phyloP scores from a whole-genome alignment of 2,329 filamentous ascomycete species.

The Ascochyta rabiei region DNA sequence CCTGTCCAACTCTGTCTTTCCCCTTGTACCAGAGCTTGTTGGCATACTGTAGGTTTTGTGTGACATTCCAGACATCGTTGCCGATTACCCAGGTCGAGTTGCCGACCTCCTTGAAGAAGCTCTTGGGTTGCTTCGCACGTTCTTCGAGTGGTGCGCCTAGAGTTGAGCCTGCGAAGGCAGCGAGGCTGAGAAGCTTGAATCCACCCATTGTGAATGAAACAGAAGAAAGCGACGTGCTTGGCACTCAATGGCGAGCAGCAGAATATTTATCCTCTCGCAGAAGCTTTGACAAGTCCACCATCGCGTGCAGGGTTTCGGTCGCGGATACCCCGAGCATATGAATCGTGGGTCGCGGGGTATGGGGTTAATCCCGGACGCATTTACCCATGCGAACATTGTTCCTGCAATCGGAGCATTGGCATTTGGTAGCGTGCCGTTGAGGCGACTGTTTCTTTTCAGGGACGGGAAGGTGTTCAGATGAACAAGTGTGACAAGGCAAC shows the following conservation, averaged over 20 bases:
- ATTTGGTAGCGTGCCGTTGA: slow-evolving; percentile 7
- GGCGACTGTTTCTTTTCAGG: slow-evolving; percentile 12
- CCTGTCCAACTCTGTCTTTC: slow-evolving; percentile 50
- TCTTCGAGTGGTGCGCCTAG: slow-evolving; percentile 28
- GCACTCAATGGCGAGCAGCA: background rate
- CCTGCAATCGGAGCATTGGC: slow-evolving; percentile 30
- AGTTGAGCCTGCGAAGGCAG: slow-evolving; percentile 16
- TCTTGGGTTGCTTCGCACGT: slow-evolving; percentile 31
- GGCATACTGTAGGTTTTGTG: slow-evolving; percentile 47
- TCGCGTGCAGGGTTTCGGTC: slow-evolving; percentile 17
- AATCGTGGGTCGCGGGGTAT: slow-evolving; percentile 18
- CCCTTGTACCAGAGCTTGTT: slow-evolving; percentile 51
- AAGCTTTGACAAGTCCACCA: background rate
- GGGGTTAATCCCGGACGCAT: slow-evolving; percentile 16
- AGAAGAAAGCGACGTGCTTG: slow-evolving; percentile 1
- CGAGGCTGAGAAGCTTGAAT: slow-evolving; percentile 25
- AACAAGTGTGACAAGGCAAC: background rate
- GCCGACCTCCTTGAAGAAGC: slow-evolving; percentile 43
- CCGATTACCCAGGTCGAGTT: slow-evolving; percentile 48
- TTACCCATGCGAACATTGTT: slow-evolving; percentile 24
- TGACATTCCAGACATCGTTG: slow-evolving; percentile 53
- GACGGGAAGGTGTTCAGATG: slow-evolving; percentile 18
- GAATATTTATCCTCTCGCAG: slow-evolving; percentile 11
- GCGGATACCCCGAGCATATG: slow-evolving; percentile 21
- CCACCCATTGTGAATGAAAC: slow-evolving; percentile 18